Percentiles rank a stretch among this genome's conserved stretches.
Conservation (phyloP, 805 yeast genomes). For the Schizosaccharomyces octosporus region DNA sequence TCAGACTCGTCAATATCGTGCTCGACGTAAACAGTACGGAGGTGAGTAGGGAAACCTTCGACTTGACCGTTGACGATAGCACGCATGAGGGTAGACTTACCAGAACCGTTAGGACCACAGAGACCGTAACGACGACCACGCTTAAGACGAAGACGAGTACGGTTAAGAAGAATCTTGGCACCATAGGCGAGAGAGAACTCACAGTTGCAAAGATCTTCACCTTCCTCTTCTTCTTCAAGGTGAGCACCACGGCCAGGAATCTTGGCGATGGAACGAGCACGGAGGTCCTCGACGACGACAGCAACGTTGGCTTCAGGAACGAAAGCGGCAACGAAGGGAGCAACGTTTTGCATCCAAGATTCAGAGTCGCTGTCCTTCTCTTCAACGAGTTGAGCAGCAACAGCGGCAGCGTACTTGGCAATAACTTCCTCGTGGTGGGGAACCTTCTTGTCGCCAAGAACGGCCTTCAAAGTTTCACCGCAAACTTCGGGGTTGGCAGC, state of each 20-base stretch:
- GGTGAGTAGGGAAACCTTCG: conserved; percentile 98
- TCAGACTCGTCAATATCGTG: conserved; percentile 97
- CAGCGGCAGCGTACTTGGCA: conserved; percentile 65
- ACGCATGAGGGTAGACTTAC: conserved; percentile 96
- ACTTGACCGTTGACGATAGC: conserved; percentile 95
- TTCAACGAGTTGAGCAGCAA: conserved; percentile 97
- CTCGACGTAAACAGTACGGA: conserved; percentile 97
- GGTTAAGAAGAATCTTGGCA: conserved; percentile 98
- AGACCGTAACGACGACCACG: conserved; percentile 98
- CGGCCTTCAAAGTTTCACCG: conserved; percentile 50
- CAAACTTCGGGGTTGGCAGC: conserved; percentile 93
- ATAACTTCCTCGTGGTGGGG: conserved; percentile 55
- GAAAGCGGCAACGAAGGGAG: conserved; percentile 90
- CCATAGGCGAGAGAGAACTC: conserved; percentile 99
- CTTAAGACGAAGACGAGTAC: conserved; percentile 95
- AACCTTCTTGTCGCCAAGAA: conserved; percentile 39
- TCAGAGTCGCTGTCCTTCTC: conserved; percentile 86
- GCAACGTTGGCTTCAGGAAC: conserved; percentile 80
- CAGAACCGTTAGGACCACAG: conserved; percentile 99
- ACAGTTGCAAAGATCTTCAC: conserved; percentile 99
- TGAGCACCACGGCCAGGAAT: conserved; percentile 87
- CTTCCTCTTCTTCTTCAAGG: conserved; percentile 83
- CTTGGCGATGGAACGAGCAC: conserved; percentile 92
- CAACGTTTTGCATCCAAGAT: conserved; percentile 69
- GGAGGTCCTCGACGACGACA: conserved; percentile 75